Percentiles rank a stretch among this genome's conserved stretches.
Conservation (phyloP, 2,329 filamentous ascomycete genomes). For the Fusarium sp. region DNA sequence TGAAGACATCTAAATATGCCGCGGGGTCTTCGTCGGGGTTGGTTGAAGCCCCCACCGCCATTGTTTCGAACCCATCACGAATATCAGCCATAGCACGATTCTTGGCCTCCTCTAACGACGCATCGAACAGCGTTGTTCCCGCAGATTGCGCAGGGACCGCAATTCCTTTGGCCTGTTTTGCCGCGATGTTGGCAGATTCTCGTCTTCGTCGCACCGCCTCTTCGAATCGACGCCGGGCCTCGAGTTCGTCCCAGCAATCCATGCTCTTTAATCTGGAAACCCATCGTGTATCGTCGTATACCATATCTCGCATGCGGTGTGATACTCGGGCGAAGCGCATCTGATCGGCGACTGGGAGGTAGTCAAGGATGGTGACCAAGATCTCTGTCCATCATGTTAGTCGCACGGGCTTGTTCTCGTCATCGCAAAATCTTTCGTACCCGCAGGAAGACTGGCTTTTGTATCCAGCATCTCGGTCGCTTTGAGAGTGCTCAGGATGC, state of each 20-base stretch:
- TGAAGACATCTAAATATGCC: slow-evolving; percentile 75
- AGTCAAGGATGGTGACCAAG: slow-evolving; percentile 86
- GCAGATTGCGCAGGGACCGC: slow-evolving; percentile 33
- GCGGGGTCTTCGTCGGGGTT: slow-evolving; percentile 68
- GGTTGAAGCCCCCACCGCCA: slow-evolving; percentile 65
- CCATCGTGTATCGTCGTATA: slow-evolving; percentile 98
- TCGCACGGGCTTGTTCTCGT: background rate
- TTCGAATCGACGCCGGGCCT: slow-evolving; percentile 84
- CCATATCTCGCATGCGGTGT: slow-evolving; percentile 93
- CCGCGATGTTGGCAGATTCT: slow-evolving; percentile 58
- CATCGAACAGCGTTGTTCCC: slow-evolving; percentile 76
- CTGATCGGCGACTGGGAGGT: slow-evolving; percentile 86
- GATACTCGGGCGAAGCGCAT: slow-evolving; percentile 87
- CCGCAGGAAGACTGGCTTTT: slow-evolving; percentile 84
- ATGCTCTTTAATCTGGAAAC: slow-evolving; percentile 86
- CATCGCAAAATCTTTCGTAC: slow-evolving; percentile 57
- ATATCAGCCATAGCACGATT: slow-evolving; percentile 51
- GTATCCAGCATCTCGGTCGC: slow-evolving; percentile 82
- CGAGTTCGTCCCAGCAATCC: slow-evolving; percentile 90
- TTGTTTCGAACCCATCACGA: slow-evolving; percentile 82
- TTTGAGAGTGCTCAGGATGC: slow-evolving; percentile 80
- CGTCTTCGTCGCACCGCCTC: slow-evolving; percentile 71
- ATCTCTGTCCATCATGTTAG: slow-evolving; percentile 70
- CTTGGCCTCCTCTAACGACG: slow-evolving; percentile 72
- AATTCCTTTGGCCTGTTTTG: slow-evolving; percentile 31